Evolutionary conservation across 176 grass and related monocot species (phyloP), one percentile per base, ranked within the genome.

Genomic region (Rhynchospora breviuscula): DNA sequence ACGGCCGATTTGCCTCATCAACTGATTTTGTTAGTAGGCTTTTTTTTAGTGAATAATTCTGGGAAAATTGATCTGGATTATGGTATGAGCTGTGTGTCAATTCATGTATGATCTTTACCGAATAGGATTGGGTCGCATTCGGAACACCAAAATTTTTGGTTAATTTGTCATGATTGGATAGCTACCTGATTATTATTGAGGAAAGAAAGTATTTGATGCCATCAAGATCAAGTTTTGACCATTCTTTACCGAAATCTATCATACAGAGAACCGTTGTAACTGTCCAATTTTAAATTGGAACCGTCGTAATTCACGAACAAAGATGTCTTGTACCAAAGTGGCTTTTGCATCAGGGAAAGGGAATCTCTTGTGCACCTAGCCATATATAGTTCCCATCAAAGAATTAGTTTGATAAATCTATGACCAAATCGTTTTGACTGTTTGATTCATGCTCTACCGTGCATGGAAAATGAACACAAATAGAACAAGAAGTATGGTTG

Each of bases 1-100:
- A 83, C 73, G 84, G 87, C 1, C 90, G 89, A 76, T 91, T 93
- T 52, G 89, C 87, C 70, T 86, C 84, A 0, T 89, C 94, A 3
- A 85, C 89, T 1, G 91, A 96, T 66, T 79, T 89, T 26, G 94
- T 97, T 89, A 92, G 48, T 48, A 60, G 15, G 11, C 11, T 33
- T 57, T 70, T n/a, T 23, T 59, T 59, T 53, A 45, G 49, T 80
- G 62, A 67, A 17, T 85, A 40, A 49, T 63, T 72, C 40, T 40
- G 26, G 8, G 17, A 74, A 62, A 47, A 1, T 47, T 57, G 12
- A 71, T 57, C 64, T 84, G 15, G 5, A 31, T 52, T 84, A 53
- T n/a, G 3, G 62, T 44, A 72, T 29, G 64, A 11, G 13, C 7
- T 54, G 2, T 35, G 6, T 18, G 18, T 33, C 6, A 19, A 57